Evolutionary conservation across 2,329 filamentous ascomycete species (phyloP).

Genomic region (Aspergillus carbonarius): DNA sequence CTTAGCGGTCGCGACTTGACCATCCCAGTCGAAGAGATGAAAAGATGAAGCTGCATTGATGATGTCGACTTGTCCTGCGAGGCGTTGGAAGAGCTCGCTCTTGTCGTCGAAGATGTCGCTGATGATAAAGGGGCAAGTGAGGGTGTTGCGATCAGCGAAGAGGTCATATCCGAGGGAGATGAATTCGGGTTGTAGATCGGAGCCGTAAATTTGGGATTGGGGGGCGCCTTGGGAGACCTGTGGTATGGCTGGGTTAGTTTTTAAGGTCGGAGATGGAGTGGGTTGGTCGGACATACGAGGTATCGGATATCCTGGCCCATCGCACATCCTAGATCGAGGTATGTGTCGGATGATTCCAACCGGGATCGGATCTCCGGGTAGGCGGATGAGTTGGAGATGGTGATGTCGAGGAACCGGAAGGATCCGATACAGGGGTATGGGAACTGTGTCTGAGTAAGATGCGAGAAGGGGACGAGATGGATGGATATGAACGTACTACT

Average conservation of each 20-base stretch:
- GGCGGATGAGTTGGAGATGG: neutral
- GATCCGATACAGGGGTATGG: constrained; percentile 4
- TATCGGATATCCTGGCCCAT: constrained; percentile 6
- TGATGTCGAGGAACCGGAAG: constrained; percentile 5
- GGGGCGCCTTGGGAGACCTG: constrained; percentile 3
- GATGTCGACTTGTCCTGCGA: neutral
- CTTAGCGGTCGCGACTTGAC: neutral
- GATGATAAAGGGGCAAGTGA: neutral
- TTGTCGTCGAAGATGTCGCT: constrained; percentile 8
- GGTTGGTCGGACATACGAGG: neutral
- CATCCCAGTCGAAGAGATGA: constrained; percentile 11
- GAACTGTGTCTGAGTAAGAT: neutral
- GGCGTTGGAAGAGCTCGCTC: neutral
- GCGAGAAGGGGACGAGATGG: too few species aligned
- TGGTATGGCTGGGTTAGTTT: too few species aligned
- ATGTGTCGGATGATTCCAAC: neutral
- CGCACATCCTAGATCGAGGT: constrained; percentile 2
- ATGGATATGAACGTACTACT: neutral
- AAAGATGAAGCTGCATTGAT: constrained; percentile 13
- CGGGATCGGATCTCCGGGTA: neutral
- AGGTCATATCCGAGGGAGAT: constrained; percentile 8
- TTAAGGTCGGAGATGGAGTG: neutral
- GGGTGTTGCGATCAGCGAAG: neutral
- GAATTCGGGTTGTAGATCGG: neutral
- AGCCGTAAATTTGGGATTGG: neutral